Percentiles rank a stretch among this genome's conserved stretches.
Conservation (phyloP, 768 basidiomycete genomes). For the Rossbeevera mucosa region DNA sequence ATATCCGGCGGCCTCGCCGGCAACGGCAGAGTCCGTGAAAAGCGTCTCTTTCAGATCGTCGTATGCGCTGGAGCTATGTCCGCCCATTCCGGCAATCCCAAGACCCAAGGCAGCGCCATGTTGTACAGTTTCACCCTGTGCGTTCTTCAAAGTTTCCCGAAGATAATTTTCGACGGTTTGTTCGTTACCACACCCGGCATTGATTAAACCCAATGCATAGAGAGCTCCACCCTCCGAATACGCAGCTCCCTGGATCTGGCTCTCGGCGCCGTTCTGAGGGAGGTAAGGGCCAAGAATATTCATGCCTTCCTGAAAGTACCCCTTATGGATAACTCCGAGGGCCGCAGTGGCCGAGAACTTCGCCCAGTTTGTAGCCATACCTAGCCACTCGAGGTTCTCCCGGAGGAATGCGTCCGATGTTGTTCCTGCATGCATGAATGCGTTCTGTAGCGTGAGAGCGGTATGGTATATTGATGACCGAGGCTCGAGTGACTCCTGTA, state of each 20-base stretch:
- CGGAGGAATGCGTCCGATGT: slow-evolving; percentile 91
- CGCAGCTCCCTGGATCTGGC: slow-evolving; percentile 68
- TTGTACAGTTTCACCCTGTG: slow-evolving; percentile 84
- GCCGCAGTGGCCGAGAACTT: slow-evolving; percentile 98
- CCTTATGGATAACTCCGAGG: slow-evolving; percentile 96
- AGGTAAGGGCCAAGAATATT: slow-evolving; percentile 91
- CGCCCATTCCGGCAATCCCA: slow-evolving; percentile 95
- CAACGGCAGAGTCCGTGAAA: slow-evolving; percentile 92
- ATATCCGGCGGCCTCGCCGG: slow-evolving; percentile 93
- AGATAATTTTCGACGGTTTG: slow-evolving; percentile 70
- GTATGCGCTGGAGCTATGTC: slow-evolving; percentile 82
- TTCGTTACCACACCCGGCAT: slow-evolving; percentile 80
- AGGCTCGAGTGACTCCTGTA: slow-evolving; percentile 82
- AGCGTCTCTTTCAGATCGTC: slow-evolving; percentile 86
- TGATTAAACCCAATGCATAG: slow-evolving; percentile 91
- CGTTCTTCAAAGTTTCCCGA: slow-evolving; percentile 69
- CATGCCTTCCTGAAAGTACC: slow-evolving; percentile 91
- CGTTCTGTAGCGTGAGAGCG: slow-evolving; percentile 92
- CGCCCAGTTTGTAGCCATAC: slow-evolving; percentile 93
- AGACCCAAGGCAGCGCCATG: slow-evolving; percentile 96
- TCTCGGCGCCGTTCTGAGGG: slow-evolving; percentile 72
- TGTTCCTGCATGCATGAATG: slow-evolving; percentile 98
- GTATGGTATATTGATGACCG: slow-evolving; percentile 97
- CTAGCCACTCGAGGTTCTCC: slow-evolving; percentile 96
- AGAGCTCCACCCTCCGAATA: slow-evolving; percentile 97